Evolutionary conservation across 73 alveolate species (phyloP), one percentile per base, ranked within the genome.

Genomic region (Uronychia setigera): DNA sequence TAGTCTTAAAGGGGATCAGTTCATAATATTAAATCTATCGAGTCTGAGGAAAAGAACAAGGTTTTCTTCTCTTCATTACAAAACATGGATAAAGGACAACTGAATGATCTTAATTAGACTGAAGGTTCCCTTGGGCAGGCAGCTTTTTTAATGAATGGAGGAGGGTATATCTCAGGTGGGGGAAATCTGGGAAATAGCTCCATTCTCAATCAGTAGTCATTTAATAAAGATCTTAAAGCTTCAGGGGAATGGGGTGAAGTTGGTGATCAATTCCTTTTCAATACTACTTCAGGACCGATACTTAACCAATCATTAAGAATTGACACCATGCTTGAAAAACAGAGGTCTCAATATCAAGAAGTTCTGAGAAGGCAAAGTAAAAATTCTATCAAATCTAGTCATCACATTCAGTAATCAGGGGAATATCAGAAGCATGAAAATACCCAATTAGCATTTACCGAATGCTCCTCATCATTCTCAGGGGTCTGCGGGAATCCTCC

Each of bases 401-500:
- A n/a, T n/a, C n/a, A n/a, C n/a, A n/a, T n/a, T n/a, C n/a, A n/a
- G n/a, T n/a, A 46, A 11, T 5, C 67, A 19, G 67, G 5, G 19
- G 19, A 46, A 46, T 46, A 11, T 46, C 67, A 5, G 67, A 5
- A 46, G 67, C 19, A 5, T 46, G 5, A 11, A 46, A 5, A 46
- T 46, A 11, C 19, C 67, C 67, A 46, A 11, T 11, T 46, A 19
- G 67, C 67, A 46, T n/a, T n/a, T n/a, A n/a, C n/a, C n/a, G n/a
- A n/a, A n/a, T n/a, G 67, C n/a, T 19, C 67, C 5, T 11, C n/a
- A 46, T 19, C 67, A 46, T 46, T 46, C 67, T 46, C 67, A 46
- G 67, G 67, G 67, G 67, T 46, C 19, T 46, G 67, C 67, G 19
- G 67, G 67, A 46, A 46, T 46, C 67, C 67, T 5, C 67, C 67